Evolutionary conservation across 805 yeast genomes (phyloP).

Genomic region (Groenewaldozyma tartarivorans): DNA sequence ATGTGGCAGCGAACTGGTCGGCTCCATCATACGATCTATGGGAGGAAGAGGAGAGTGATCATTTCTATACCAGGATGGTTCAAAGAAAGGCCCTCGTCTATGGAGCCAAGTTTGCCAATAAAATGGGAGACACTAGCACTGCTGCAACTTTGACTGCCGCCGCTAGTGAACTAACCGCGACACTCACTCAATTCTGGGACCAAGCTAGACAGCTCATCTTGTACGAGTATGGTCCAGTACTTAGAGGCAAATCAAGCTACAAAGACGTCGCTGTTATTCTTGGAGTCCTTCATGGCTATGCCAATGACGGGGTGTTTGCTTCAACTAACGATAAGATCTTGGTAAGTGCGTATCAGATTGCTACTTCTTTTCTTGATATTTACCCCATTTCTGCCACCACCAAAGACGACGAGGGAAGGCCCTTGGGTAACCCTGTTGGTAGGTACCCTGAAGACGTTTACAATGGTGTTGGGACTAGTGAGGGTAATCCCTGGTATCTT

Average conservation of each 20-base stretch:
- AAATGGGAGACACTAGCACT: constrained; percentile 18
- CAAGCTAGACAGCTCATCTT: too few species aligned
- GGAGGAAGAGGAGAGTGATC: constrained; percentile 76
- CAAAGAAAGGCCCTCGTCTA: constrained; percentile 60
- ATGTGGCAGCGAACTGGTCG: constrained; percentile 53
- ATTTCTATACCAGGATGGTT: constrained; percentile 68
- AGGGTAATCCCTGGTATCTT: constrained; percentile 93
- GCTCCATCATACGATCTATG: constrained; percentile 70
- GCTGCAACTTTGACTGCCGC: constrained; percentile 2
- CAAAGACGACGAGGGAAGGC: neutral
- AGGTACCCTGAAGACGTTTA: constrained; percentile 90
- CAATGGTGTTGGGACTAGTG: constrained; percentile 60
- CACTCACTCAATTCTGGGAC: constrained; percentile 8
- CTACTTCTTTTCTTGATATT: neutral
- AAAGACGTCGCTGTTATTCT: too few species aligned
- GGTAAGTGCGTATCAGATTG: neutral
- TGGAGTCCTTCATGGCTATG: too few species aligned
- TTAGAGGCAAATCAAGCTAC: too few species aligned
- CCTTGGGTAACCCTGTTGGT: constrained; percentile 70
- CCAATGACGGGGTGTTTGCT: neutral
- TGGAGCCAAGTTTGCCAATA: constrained; percentile 36
- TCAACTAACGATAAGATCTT: neutral
- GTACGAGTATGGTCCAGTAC: too few species aligned
- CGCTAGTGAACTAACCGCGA: constrained; percentile 1
- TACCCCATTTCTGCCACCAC: neutral